A percentile compares a stretch with the other conserved stretches of the same genome.
These are phyloP conservation scores for Camelina sativa DNA, from an alignment of 345 rosid species.

Conservation along the genomic window DNA sequence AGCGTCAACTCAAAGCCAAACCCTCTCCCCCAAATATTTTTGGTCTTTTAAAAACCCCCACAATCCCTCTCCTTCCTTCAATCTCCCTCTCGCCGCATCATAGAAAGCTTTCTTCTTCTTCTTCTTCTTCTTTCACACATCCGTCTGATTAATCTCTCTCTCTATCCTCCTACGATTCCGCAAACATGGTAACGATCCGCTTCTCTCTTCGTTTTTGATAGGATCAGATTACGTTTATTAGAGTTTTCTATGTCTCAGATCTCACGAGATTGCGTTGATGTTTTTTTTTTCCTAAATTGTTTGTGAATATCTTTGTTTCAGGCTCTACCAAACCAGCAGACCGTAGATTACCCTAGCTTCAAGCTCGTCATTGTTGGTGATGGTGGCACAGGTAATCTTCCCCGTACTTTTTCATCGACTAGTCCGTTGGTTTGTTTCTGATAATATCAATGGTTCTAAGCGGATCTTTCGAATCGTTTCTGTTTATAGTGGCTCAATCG, in stretches of 20 bases:
- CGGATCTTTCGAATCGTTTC: not conserved
- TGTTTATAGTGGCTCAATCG: not conserved
- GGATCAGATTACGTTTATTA: not conserved
- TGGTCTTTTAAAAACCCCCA: slow-evolving; percentile 34
- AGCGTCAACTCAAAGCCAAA: slow-evolving; percentile 56
- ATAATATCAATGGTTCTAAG: not conserved
- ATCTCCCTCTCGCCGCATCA: slow-evolving; percentile 28
- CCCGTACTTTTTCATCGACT: no score
- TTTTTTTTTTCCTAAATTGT: not conserved
- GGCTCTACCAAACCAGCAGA: slow-evolving; percentile 79
- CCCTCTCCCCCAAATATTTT: slow-evolving; percentile 10
- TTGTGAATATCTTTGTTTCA: slow-evolving; percentile 13
- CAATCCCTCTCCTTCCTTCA: slow-evolving; percentile 10
- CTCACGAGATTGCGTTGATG: slow-evolving; percentile 13
- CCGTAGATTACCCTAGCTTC: slow-evolving; percentile 78
- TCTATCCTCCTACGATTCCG: not conserved
- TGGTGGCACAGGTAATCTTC: slow-evolving; percentile 77
- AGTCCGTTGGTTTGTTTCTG: not conserved
- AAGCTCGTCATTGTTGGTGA: slow-evolving; percentile 97
- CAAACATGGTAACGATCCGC: slow-evolving; percentile 31
- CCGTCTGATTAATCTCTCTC: not conserved
- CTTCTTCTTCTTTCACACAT: no score
- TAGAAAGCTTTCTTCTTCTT: not conserved
- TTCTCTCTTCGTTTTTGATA: not conserved
- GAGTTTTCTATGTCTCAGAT: not conserved